Conservation (phyloP, 495 filamentous ascomycete species). For the Rhypophila decipiens region DNA sequence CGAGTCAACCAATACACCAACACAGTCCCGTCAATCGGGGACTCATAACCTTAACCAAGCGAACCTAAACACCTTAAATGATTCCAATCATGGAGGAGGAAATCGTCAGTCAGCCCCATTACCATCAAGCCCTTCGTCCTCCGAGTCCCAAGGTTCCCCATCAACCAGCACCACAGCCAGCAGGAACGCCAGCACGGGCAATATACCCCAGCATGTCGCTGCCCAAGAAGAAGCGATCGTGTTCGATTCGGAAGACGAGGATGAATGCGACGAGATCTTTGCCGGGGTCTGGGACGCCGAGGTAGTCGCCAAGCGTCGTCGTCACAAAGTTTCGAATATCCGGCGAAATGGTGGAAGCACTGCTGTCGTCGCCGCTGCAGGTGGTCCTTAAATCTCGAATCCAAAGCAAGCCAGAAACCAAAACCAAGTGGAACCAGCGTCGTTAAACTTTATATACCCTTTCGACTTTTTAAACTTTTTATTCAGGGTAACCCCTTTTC, state of each 20-base stretch:
- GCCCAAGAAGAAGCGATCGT: conserved; percentile 40
- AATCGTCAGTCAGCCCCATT: too few species aligned
- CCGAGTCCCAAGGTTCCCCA: too few species aligned
- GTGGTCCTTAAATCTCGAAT: too few species aligned
- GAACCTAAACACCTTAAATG: not conserved
- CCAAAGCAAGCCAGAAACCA: too few species aligned
- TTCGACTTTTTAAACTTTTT: too few species aligned
- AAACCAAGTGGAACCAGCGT: too few species aligned
- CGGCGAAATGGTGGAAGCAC: conserved; percentile 2
- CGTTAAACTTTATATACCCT: too few species aligned
- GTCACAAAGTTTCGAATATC: conserved; percentile 39
- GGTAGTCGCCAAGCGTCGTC: conserved; percentile 57
- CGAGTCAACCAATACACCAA: not conserved
- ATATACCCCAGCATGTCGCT: conserved; percentile 3
- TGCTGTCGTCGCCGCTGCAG: not conserved
- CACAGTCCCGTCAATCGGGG: not conserved
- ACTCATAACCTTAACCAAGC: not conserved
- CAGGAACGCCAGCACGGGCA: not conserved
- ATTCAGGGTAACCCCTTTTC: too few species aligned
- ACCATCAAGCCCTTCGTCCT: too few species aligned
- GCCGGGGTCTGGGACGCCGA: conserved; percentile 75
- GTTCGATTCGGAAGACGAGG: conserved; percentile 89
- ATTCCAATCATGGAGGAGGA: not conserved
- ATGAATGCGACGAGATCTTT: conserved; percentile 93
- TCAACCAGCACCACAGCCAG: not conserved